A percentile compares a stretch with the other conserved stretches of the same genome.
Evolutionary conservation across 768 basidiomycete genomes (phyloP).

Genomic region (Rhodotorula diobovata): DNA sequence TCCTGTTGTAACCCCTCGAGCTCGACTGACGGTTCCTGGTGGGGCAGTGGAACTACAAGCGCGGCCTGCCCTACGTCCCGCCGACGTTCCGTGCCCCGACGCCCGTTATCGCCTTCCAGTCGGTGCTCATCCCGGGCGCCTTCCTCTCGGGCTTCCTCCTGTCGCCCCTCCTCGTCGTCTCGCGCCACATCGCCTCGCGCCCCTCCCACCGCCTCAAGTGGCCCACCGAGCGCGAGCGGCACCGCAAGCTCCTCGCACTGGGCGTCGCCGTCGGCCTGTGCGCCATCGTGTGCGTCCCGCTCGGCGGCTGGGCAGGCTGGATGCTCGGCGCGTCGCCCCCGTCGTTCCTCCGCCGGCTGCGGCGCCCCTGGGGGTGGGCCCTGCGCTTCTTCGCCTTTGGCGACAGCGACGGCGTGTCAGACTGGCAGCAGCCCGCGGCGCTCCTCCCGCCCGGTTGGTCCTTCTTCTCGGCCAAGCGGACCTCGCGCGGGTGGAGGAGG

Average conservation of each 20-base stretch:
- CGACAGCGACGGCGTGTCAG: conserved; percentile 33
- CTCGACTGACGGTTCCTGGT: neutral
- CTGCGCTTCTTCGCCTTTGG: conserved; percentile 31
- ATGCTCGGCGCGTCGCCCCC: conserved; percentile 59
- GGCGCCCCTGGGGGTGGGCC: conserved; percentile 42
- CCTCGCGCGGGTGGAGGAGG: conserved; percentile 66
- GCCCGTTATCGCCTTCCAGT: conserved; percentile 83
- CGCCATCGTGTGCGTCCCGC: conserved; percentile 70
- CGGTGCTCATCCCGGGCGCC: conserved; percentile 86
- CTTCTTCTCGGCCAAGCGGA: conserved; percentile 17
- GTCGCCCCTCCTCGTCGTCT: conserved; percentile 86
- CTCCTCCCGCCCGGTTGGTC: conserved; percentile 6
- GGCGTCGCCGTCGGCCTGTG: conserved; percentile 75
- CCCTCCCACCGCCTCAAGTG: conserved; percentile 67
- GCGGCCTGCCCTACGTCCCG: conserved; percentile 77
- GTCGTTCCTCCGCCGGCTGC: conserved; percentile 3
- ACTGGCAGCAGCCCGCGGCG: conserved; percentile 5
- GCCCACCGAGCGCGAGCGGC: conserved; percentile 74
- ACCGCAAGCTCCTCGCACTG: conserved; percentile 74
- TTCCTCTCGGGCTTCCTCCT: conserved; percentile 88
- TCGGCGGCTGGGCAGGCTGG: conserved; percentile 90
- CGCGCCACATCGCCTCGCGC: conserved; percentile 81
- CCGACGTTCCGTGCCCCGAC: conserved; percentile 86
- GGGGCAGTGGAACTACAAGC: conserved; percentile 39
- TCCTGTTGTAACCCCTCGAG: neutral